A percentile compares a stretch with the other conserved stretches of the same genome.
Conservation (phyloP, 2,329 filamentous ascomycete genomes). For the Colletotrichum spinosum region DNA sequence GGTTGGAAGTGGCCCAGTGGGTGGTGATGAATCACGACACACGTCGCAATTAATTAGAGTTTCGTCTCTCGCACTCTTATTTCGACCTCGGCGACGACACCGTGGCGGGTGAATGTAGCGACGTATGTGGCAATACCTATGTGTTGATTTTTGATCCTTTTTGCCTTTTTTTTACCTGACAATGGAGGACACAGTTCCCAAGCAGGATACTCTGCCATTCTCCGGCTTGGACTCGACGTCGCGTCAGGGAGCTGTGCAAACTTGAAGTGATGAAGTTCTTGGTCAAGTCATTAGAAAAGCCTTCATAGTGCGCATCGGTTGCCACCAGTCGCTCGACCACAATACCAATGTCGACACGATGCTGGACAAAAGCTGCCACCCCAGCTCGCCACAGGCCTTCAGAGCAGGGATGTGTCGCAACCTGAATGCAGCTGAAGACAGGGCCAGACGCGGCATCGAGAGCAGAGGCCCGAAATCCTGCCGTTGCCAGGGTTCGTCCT, state of each 20-base stretch:
- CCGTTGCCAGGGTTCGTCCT: slow-evolving; percentile 3
- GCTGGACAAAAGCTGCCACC: background rate
- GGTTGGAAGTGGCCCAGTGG: too few relatives aligned
- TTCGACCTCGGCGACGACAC: background rate
- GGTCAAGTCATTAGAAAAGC: too few relatives aligned
- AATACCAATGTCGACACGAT: background rate
- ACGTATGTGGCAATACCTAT: too few relatives aligned
- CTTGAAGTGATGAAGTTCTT: too few relatives aligned
- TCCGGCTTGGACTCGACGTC: too few relatives aligned
- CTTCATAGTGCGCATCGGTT: too few relatives aligned
- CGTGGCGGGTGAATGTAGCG: background rate
- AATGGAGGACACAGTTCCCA: background rate
- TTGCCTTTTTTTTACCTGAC: background rate
- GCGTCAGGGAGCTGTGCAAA: too few relatives aligned
- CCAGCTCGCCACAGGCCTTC: too few relatives aligned
- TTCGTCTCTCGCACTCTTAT: background rate
- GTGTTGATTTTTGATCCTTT: too few relatives aligned
- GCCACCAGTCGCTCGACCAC: background rate
- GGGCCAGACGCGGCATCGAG: slow-evolving; percentile 10
- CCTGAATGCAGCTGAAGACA: slow-evolving; percentile 11
- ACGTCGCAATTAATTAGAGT: slow-evolving; percentile 4
- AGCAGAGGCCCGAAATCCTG: background rate
- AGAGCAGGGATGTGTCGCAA: background rate
- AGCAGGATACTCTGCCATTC: background rate
- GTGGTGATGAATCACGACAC: too few relatives aligned